Evolutionary conservation across 441 rosid genomes (phyloP), one percentile per base, ranked within the genome.

Genomic region (Brassica hybrid): DNA sequence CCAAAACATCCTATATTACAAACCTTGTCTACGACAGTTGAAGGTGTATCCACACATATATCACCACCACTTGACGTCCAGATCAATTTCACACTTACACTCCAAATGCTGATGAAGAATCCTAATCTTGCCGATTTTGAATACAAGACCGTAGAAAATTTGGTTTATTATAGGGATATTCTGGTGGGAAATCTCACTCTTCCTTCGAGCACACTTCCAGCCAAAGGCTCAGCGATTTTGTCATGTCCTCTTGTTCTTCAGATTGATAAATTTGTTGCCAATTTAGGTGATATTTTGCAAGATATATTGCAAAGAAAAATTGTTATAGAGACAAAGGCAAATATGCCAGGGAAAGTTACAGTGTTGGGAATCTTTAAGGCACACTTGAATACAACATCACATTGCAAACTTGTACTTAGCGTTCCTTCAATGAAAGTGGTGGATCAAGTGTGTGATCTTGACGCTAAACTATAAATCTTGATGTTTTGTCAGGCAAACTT

Each of bases 331-430:
- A 79, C 90, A 11, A 52, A 73, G 0, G 78, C 93, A 0, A 72
- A 38, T 13, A 84, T 93, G 80, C 93, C 98, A 0, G 95, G 98
- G 0, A 78, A 81, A 70, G 78, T 88, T 30, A 86, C 58, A 6
- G 54, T 88, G 38, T 66, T 88, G 74, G 84, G 87, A 61, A 59
- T 88, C 8, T 56, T 88, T 74, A 88, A 83, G 75, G 81, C 63
- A 67, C 89, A 88, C 19, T 70, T 74, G 17, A 74, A 85, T 14
- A 77, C 89, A 27, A 27, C 61, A 41, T 88, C 92, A 27, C 84
- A 67, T 9, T 93, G 94, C 43, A 79, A 14, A 6, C 82, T 88
- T 19, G 70, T 79, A 2, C 21, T 89, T 72, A 82, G 65, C 8
- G 48, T 91, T 62, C 83, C 84, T 54, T 71, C 84, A 11, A 56